These are phyloP conservation scores for Zoysia pacifica DNA, from an alignment of 176 grass and related monocot species.

Conservation along the genomic window DNA sequence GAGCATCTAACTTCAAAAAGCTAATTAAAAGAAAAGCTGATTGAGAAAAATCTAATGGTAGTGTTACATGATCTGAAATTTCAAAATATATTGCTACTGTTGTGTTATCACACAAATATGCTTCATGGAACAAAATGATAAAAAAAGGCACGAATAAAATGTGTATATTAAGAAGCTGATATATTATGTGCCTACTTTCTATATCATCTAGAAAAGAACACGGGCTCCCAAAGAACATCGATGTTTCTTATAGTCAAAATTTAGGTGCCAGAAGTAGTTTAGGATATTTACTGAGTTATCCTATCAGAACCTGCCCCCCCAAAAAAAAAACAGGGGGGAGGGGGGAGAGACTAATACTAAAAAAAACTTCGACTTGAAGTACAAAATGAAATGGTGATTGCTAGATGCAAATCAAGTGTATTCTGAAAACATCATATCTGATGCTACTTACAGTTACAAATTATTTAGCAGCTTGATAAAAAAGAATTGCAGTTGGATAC, in stretches of 20 bases:
- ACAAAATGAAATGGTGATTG: not conserved
- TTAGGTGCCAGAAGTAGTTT: not conserved
- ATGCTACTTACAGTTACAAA: not conserved
- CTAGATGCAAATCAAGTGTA: not conserved
- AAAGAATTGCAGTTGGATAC: not conserved
- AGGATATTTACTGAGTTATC: slow-evolving; percentile 1
- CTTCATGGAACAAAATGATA: not conserved
- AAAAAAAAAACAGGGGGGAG: not conserved
- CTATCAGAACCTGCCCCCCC: no score
- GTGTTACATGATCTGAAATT: not conserved
- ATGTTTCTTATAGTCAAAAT: not conserved
- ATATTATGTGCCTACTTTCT: not conserved
- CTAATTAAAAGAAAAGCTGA: no score
- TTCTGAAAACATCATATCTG: not conserved
- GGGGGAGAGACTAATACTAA: not conserved
- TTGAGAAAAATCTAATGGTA: not conserved
- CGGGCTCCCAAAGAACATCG: not conserved
- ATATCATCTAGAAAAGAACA: not conserved
- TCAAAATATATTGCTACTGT: not conserved
- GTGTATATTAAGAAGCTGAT: not conserved
- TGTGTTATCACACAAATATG: not conserved
- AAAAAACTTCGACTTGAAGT: not conserved
- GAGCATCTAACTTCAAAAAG: not conserved
- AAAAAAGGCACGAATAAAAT: slow-evolving; percentile 3
- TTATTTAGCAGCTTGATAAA: not conserved